phyloP scores from a whole-genome alignment of 140 eudicot species.

The Erigeron philadelphicus region DNA sequence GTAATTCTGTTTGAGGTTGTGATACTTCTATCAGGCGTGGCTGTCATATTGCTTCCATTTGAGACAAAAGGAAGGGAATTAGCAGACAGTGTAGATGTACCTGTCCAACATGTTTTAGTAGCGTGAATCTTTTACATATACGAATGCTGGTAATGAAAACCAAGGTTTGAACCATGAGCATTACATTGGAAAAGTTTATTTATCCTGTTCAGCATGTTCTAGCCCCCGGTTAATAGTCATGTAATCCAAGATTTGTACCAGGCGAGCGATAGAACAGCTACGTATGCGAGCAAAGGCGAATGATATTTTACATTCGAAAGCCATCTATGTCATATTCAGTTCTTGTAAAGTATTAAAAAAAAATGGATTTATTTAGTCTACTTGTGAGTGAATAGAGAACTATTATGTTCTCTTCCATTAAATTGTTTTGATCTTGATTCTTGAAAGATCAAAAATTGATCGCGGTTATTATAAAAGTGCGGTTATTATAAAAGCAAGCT shows the following conservation, averaged over 20 bases:
- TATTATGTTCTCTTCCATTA: neutral
- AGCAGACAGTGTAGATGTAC: conserved; percentile 30
- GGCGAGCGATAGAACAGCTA: no score
- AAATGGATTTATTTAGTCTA: no score
- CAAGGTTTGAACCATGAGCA: neutral
- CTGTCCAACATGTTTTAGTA: conserved; percentile 21
- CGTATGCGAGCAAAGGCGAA: no score
- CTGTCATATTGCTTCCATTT: conserved; percentile 58
- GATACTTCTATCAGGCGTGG: conserved; percentile 37
- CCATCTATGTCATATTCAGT: no score
- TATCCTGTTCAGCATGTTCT: neutral
- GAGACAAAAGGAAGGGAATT: conserved; percentile 77
- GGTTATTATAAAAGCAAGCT: neutral
- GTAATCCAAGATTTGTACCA: no score
- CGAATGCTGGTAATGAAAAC: neutral
- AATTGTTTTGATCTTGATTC: neutral
- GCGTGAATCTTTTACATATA: neutral
- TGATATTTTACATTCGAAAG: no score
- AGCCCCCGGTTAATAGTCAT: no score
- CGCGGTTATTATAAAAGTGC: neutral
- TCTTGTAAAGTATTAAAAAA: no score
- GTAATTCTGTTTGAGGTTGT: conserved; percentile 54
- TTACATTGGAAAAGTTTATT: neutral
- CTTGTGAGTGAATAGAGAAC: neutral
- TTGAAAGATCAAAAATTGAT: neutral